Percentiles rank a stretch among this genome's conserved stretches.
These are phyloP conservation scores for Torulaspora quercuum DNA, from an alignment of 805 yeast species.

Conservation along the genomic window DNA sequence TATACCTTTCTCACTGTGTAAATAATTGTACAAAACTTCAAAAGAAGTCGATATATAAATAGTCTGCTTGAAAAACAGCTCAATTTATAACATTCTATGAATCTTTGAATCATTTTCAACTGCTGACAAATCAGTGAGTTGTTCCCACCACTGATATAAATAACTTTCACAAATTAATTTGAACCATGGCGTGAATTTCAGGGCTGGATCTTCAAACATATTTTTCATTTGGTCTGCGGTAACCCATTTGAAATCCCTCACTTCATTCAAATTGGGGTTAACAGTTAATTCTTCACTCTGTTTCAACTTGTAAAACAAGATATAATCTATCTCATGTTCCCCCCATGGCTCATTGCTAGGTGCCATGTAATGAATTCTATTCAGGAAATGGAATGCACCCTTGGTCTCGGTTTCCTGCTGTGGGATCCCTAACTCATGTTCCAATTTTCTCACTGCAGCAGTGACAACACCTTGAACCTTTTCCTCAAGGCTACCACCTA, in stretches of 20 bases:
- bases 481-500: constrained; percentile 42
- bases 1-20: constrained; percentile 4
- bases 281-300: constrained; percentile 46
- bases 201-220: constrained; percentile 68
- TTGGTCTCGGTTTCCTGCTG: constrained; percentile 53
- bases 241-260: constrained; percentile 76
- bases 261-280: constrained; percentile 74
- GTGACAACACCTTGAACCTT: constrained; percentile 75
- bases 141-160: constrained; percentile 91
- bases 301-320: constrained; percentile 65
- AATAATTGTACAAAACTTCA: constrained; percentile 5
- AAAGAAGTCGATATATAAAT: too few species aligned
- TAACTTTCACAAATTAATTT: constrained; percentile 89
- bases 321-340: constrained; percentile 96
- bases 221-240: constrained; percentile 57
- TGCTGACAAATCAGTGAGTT: constrained; percentile 54
- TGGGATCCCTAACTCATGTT: constrained; percentile 87
- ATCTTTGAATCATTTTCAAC: constrained; percentile 42
- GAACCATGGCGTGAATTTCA: constrained; percentile 96
- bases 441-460: constrained; percentile 90
- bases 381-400: constrained; percentile 72
- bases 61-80: too few species aligned
- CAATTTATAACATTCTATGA: constrained; percentile 35
- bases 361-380: constrained; percentile 93
- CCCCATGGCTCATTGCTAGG: constrained; percentile 87